Evolutionary conservation across 2,329 filamentous ascomycete genomes (phyloP).

Genomic region (Hyphodiscus sp.): DNA sequence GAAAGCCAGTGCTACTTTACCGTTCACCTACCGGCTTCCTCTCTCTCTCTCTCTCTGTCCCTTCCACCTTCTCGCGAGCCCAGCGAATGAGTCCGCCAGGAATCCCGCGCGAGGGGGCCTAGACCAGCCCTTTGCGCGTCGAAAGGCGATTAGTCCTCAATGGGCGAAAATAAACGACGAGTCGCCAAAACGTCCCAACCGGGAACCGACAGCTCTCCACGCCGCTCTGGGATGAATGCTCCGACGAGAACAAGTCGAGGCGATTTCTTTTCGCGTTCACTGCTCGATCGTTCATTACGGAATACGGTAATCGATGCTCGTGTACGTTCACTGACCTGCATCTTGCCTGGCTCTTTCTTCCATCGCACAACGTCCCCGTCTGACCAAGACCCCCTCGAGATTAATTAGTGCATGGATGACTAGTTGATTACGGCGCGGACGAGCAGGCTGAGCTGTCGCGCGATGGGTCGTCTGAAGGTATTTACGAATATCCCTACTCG

Average conservation of each 20-base stretch:
- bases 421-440: neutral
- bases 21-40: too few species aligned
- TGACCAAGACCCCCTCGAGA: neutral
- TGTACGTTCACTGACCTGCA: too few species aligned
- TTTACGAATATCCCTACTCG: neutral
- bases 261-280: too few species aligned
- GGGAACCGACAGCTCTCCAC: neutral
- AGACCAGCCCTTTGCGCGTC: conserved; percentile 3
- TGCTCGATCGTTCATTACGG: too few species aligned
- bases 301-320: too few species aligned
- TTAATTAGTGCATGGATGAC: neutral
- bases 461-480: neutral
- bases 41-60: too few species aligned
- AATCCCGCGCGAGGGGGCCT: conserved; percentile 5
- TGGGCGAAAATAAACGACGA: conserved; percentile 20
- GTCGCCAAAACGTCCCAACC: neutral
- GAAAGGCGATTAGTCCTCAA: conserved; percentile 7
- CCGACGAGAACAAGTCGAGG: neutral
- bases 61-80: too few species aligned
- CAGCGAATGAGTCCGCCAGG: too few species aligned
- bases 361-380: neutral
- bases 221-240: neutral
- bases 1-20: neutral
- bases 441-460: neutral
- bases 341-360: neutral